Evolutionary conservation across 1,284 basidiomycete genomes (phyloP), one percentile per base, ranked within the genome.

Genomic region (Xanthoconium separans): DNA sequence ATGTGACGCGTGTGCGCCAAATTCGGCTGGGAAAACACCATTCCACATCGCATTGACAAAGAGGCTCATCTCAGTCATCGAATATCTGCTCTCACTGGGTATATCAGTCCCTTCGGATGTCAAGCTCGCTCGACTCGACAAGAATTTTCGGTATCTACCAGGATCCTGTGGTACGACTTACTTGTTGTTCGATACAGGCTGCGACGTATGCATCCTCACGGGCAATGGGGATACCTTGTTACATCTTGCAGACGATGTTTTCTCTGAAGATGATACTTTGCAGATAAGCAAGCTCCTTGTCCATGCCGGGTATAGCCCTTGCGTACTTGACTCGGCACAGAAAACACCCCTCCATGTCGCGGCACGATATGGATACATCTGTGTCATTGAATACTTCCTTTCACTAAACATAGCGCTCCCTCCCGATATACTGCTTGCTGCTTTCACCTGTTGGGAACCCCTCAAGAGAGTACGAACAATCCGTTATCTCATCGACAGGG

Each of bases 81-180:
- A 63, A 2, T 51, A 59, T 22, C 30, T 62, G 3, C 16, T 63
- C 22, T 51, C 49, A 0, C 16, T 54, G 2, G 48, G 42, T 2
- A 9, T 50, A 4, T n/a, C 40, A 0, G 2, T 40, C 22, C 51
- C 59, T 6, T 20, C 16, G 0, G 56, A 61, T 16, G 1, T 47
- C 1, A 34, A 37, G 11, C 3, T 24, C 27, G 18, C 37, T 7
- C 56, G 16, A 6, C 3, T 45, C n/a, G 37, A 44, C 3, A 31
- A 31, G 12, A 31, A 31, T 31, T 10, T 31, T 31, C 30, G 12
- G 12, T 31, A 22, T 9, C 44, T 4, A 20, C 31, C 9, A 4
- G 6, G 10, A 16, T 27, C 2, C 36, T 24, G 27, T 31, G 30
- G 8, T 10, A 31, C 30, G 30, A 31, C 30, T n/a, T 37, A 15